Conservation (phyloP, 192 early-diverging fungal genomes). For the Coemansia sp. region DNA sequence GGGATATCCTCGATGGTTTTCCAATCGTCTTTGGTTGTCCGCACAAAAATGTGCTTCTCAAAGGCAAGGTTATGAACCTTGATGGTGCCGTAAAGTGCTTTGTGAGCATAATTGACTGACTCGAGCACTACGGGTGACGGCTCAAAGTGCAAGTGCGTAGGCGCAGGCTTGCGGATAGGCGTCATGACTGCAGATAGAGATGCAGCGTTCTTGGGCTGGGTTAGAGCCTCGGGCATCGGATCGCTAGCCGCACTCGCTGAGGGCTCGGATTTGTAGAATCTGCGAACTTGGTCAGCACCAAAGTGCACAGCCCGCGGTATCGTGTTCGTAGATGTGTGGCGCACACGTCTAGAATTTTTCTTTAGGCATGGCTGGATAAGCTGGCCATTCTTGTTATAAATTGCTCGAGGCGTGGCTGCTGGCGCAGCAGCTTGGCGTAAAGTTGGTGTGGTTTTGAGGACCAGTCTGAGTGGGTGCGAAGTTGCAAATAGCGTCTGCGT, state of each 20-base stretch:
- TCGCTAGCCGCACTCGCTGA: constrained; percentile 54
- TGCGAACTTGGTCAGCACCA: constrained; percentile 60
- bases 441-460: constrained; percentile 18
- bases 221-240: neutral
- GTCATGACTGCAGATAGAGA: neutral
- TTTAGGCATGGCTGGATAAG: constrained; percentile 31
- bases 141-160: constrained; percentile 43
- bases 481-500: constrained; percentile 10
- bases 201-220: neutral
- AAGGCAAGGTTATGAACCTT: constrained; percentile 85
- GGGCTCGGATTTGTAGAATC: constrained; percentile 65
- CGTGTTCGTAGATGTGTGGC: neutral
- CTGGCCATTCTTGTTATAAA: constrained; percentile 11
- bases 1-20: constrained; percentile 63
- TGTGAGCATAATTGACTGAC: constrained; percentile 40
- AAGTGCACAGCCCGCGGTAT: constrained; percentile 64
- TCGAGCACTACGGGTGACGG: constrained; percentile 60
- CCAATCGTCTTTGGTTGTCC: constrained; percentile 81
- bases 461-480: constrained; percentile 17
- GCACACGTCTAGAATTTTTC: neutral
- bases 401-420: neutral
- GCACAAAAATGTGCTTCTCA: constrained; percentile 73
- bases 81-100: constrained; percentile 64
- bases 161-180: constrained; percentile 35
- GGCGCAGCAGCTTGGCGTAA: neutral